These are phyloP conservation scores for Boletus patriciae DNA, from an alignment of 768 basidiomycete species.

Conservation along the genomic window DNA sequence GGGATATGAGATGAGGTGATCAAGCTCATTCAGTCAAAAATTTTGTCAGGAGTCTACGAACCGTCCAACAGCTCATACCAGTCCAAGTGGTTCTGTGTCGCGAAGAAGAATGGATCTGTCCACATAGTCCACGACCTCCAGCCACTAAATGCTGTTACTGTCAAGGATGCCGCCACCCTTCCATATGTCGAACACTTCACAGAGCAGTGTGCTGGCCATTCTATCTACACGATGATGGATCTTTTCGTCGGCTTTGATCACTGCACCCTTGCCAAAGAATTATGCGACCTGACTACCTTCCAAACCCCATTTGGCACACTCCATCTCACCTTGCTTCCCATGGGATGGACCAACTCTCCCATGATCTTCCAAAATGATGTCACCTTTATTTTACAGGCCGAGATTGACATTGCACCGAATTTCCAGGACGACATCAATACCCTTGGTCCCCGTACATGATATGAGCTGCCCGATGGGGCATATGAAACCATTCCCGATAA, in stretches of 20 bases:
- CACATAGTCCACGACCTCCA: constrained; percentile 27
- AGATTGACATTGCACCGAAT: constrained; percentile 37
- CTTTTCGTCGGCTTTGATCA: too few species aligned
- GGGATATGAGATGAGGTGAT: constrained; percentile 26
- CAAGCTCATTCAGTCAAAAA: constrained; percentile 36
- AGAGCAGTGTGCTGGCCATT: background rate
- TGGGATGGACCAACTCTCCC: constrained; percentile 45
- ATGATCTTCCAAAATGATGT: constrained; percentile 43
- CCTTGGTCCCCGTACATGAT: constrained; percentile 37
- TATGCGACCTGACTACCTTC: constrained; percentile 22
- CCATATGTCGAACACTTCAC: constrained; percentile 16
- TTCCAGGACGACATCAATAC: constrained; percentile 45
- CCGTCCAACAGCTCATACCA: constrained; percentile 39
- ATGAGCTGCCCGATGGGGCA: constrained; percentile 18
- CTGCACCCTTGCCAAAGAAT: too few species aligned
- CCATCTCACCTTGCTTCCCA: constrained; percentile 35
- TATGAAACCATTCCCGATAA: constrained; percentile 16
- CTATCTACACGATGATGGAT: too few species aligned
- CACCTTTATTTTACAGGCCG: constrained; percentile 36
- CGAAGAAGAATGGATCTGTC: constrained; percentile 27
- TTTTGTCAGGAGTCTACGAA: constrained; percentile 40
- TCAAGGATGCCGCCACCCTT: constrained; percentile 9
- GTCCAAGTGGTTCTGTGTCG: constrained; percentile 41
- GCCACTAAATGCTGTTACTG: constrained; percentile 19
- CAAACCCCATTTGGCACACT: constrained; percentile 40